Base-by-base conservation (phyloP, 2,329 filamentous ascomycete genomes). In the Talaromyces sp. region DNA sequence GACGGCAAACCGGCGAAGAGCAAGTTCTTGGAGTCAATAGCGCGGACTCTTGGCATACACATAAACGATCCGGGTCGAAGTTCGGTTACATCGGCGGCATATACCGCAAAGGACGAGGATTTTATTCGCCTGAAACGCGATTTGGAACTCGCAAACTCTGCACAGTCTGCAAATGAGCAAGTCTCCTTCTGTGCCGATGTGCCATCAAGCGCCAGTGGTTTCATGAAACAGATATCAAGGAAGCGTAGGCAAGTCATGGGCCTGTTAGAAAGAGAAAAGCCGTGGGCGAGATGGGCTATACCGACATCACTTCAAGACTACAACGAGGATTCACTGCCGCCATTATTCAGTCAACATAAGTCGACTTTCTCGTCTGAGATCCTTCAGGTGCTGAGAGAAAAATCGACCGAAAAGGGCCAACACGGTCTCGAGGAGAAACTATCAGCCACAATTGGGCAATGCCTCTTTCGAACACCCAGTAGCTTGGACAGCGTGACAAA, bases 201-300 rank as follows among this genome's bases (percentile, higher is more conserved):
- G 36, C 68, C 74, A 29, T 68, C 75, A 3, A 71, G 72, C 36
- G 54, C 53, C 8, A 29, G 27, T 31, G 64, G 64, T 29, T 53
- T 25, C 61, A 40, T 66, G 53, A 63, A 43, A 34, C 34, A 8
- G 10, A 51, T 58, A 29, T 59, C 59, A 51, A 61, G 7, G 34
- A 66, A 59, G 60, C 64, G 59, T 45, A 49, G 45, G 8, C 3
- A 43, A 29, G 71, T 68, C 63, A 67, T 71, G 10, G 70, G 74
- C 10, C 77, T 74, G 71, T 68, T 74, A 53, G 72, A 79, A 58
- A 70, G 72, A 27, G 68, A 72, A 58, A 74, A 72, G 27, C 51
- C 69, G 36, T 80, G 78, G 78, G 73, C 78, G 67, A 72, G 78
- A 65, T 80, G 78, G 78, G 71, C 71, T 40, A 72, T 74, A 65